These are phyloP conservation scores for Abelmoschus esculentus DNA, from an alignment of 345 rosid species.

Conservation along the genomic window DNA sequence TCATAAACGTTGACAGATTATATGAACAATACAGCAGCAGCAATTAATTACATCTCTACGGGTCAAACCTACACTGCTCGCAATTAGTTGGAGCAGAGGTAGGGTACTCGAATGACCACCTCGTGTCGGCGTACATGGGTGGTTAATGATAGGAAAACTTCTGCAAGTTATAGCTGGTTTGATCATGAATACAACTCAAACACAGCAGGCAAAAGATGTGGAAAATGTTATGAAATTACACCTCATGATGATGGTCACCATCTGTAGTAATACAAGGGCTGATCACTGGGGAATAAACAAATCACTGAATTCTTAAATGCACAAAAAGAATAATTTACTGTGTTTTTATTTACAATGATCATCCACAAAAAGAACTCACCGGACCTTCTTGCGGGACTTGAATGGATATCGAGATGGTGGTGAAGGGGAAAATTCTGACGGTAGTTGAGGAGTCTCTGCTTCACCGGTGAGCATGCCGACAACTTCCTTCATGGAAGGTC, in stretches of 20 bases:
- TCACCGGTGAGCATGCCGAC: conserved; percentile 68
- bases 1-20: no score
- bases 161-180: no score
- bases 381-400: conserved; percentile 41
- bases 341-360: conserved; percentile 21
- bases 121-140: no score
- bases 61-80: not conserved
- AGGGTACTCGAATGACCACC: no score
- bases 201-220: no score
- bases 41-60: not conserved
- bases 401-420: conserved; percentile 53
- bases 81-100: not conserved
- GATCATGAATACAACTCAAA: no score
- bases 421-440: conserved; percentile 75
- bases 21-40: not conserved
- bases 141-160: no score
- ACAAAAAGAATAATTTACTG: not conserved
- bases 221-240: no score
- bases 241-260: no score
- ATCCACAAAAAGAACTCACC: conserved; percentile 25
- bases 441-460: conserved; percentile 50
- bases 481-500: conserved; percentile 78
- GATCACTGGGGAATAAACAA: no score
- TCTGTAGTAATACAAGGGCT: no score
- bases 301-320: no score